Percentiles rank a stretch among this genome's conserved stretches.
Conservation (phyloP, 768 basidiomycete genomes). For the Hypsizygus marmoreus region DNA sequence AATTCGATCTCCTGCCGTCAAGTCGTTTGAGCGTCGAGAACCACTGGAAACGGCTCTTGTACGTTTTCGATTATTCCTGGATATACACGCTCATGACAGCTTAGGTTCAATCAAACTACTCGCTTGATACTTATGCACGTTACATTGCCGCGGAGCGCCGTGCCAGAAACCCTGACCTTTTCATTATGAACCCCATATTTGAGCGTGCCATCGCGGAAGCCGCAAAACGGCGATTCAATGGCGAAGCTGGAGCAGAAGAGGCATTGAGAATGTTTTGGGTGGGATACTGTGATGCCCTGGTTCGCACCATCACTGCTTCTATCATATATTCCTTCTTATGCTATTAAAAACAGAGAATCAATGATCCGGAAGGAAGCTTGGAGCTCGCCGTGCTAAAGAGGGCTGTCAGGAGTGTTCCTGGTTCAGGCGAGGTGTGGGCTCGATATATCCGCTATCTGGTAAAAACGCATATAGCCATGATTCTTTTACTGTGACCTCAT, state of each 20-base stretch:
- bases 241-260: slow-evolving; percentile 58
- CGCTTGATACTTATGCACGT: slow-evolving; percentile 61
- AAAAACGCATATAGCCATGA: slow-evolving; percentile 20
- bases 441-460: slow-evolving; percentile 75
- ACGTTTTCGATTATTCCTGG: slow-evolving; percentile 24
- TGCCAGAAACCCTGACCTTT: slow-evolving; percentile 57
- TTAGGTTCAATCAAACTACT: slow-evolving; percentile 40
- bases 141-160: slow-evolving; percentile 68
- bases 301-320: slow-evolving; percentile 32
- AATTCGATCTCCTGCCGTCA: slow-evolving; percentile 58
- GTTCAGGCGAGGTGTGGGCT: slow-evolving; percentile 78
- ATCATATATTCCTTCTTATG: background rate
- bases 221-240: slow-evolving; percentile 55
- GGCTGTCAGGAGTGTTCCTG: slow-evolving; percentile 73
- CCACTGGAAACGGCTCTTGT: slow-evolving; percentile 62
- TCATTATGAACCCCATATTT: slow-evolving; percentile 58
- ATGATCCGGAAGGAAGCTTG: slow-evolving; percentile 41
- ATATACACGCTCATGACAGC: too few species aligned
- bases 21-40: slow-evolving; percentile 67
- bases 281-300: slow-evolving; percentile 71
- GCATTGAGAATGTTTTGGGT: slow-evolving; percentile 69
- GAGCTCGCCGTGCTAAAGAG: slow-evolving; percentile 50
- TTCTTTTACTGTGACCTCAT: background rate
- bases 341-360: slow-evolving; percentile 40
- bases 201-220: slow-evolving; percentile 80